Evolutionary conservation across 1,139 yeast genomes (phyloP).

Genomic region (Arxiozyma heterogenica): DNA sequence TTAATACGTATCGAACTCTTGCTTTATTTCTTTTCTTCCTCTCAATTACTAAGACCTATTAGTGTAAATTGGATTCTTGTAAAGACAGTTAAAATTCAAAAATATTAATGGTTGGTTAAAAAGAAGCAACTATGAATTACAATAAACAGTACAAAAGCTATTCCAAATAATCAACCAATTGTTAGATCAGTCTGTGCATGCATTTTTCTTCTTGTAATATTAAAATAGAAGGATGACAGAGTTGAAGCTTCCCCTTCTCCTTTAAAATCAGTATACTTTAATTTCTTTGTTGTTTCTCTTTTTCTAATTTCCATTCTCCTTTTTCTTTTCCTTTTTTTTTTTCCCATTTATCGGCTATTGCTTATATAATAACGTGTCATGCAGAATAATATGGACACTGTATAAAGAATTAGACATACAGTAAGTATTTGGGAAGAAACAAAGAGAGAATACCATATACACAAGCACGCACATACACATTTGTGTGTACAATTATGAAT

Average conservation of each 20-base stretch:
- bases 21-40: no score
- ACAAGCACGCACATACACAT: no score
- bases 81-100: background rate
- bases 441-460: no score
- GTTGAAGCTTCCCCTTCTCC: background rate
- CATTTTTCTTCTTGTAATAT: background rate
- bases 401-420: no score
- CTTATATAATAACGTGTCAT: background rate
- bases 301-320: background rate
- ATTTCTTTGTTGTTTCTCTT: no score
- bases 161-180: no score
- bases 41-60: background rate
- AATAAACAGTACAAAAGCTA: no score
- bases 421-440: background rate
- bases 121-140: no score
- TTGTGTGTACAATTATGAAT: background rate
- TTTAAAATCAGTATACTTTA: no score
- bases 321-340: background rate
- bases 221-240: background rate
- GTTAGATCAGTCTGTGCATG: no score
- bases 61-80: background rate
- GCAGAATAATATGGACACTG: no score
- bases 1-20: background rate
- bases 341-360: background rate
- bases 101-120: background rate